A percentile compares a stretch with the other conserved stretches of the same genome.
Conservation (phyloP, 495 filamentous ascomycete genomes). For the Penicillium chermesinum region DNA sequence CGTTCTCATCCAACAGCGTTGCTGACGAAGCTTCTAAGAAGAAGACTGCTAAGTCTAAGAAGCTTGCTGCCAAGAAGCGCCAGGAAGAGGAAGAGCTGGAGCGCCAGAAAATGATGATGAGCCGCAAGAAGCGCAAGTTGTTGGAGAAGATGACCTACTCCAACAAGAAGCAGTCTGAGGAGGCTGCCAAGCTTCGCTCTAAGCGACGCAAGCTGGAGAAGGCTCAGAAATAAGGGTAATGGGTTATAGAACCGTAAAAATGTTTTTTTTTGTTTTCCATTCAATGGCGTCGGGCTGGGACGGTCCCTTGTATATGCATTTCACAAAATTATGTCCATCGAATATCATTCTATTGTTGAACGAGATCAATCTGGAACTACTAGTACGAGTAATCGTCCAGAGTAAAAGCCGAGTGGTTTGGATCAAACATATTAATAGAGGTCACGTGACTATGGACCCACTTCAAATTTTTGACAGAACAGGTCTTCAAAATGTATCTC, state of each 20-base stretch:
- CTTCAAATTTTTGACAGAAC: constrained; percentile 2
- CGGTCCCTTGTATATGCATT: constrained; percentile 26
- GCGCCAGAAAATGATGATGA: constrained; percentile 88
- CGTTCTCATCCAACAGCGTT: constrained; percentile 36
- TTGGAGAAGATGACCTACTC: constrained; percentile 89
- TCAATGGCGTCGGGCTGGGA: constrained; percentile 22
- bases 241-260: too few species aligned
- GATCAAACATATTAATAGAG: background rate
- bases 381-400: background rate
- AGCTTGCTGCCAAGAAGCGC: constrained; percentile 59
- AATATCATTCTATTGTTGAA: constrained; percentile 14
- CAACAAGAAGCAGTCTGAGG: constrained; percentile 77
- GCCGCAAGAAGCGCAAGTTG: constrained; percentile 83
- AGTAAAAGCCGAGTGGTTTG: background rate
- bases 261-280: too few species aligned
- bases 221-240: constrained; percentile 31
- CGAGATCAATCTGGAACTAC: background rate
- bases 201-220: constrained; percentile 91
- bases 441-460: constrained; percentile 13
- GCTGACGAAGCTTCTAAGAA: constrained; percentile 43
- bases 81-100: constrained; percentile 80
- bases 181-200: constrained; percentile 64
- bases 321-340: constrained; percentile 16
- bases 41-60: constrained; percentile 62
- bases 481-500: background rate